Conservation (phyloP, 352 stramenopile species). For the Poterioochromonas sp. region DNA sequence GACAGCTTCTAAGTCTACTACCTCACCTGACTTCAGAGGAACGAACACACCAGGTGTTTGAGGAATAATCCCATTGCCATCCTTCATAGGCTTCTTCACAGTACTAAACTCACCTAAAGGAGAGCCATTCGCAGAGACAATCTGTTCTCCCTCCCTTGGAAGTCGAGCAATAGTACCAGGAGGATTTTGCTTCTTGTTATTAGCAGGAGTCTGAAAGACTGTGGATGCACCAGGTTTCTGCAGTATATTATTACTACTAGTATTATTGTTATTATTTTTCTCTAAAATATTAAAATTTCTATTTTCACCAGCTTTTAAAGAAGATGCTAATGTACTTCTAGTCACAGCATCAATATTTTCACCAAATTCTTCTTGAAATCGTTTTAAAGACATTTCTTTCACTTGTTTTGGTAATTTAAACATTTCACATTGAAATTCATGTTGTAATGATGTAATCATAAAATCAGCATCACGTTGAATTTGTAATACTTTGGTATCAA, state of each 20-base stretch:
- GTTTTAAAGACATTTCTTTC: constrained; percentile 26
- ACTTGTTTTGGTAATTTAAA: constrained; percentile 27
- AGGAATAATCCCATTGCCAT: not conserved
- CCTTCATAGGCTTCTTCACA: not conserved
- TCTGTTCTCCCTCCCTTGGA: constrained; percentile 16
- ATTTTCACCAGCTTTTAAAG: not conserved
- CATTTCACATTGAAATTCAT: constrained; percentile 21
- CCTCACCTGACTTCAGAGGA: constrained; percentile 3
- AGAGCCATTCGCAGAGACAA: constrained; percentile 24
- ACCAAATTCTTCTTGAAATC: constrained; percentile 23
- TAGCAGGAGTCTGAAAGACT: not conserved
- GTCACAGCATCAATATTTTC: constrained; percentile 19
- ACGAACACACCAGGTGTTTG: constrained; percentile 18
- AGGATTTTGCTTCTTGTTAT: not conserved
- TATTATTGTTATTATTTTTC: not conserved
- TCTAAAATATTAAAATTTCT: not conserved
- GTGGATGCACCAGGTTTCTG: not conserved
- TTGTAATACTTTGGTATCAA: not conserved
- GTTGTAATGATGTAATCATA: constrained; percentile 26
- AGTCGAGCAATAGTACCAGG: not conserved
- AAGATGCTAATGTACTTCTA: not conserved
- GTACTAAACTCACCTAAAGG: constrained; percentile 15
- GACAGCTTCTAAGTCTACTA: not conserved
- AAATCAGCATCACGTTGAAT: constrained; percentile 22
- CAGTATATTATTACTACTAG: not conserved